These are phyloP conservation scores for Logfia minima DNA, from an alignment of 129 eudicot species.

Conservation along the genomic window DNA sequence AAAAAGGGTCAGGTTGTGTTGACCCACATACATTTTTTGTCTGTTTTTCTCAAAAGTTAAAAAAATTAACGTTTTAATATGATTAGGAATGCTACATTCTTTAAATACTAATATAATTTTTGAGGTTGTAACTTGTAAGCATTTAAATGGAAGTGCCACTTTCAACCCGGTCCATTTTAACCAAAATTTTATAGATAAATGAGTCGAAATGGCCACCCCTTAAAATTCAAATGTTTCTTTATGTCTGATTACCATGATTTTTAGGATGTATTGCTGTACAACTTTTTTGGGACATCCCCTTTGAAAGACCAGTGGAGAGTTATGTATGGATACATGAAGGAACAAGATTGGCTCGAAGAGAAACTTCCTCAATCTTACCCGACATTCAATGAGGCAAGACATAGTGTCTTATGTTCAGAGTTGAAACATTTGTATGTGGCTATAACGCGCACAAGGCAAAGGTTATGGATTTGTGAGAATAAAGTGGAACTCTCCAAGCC, in stretches of 20 bases:
- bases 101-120: too few relatives aligned
- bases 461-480: slow-evolving; percentile 83
- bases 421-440: slow-evolving; percentile 78
- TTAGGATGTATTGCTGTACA: slow-evolving; percentile 74
- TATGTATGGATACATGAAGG: slow-evolving; percentile 60
- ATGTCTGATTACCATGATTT: neutral
- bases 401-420: slow-evolving; percentile 71
- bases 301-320: slow-evolving; percentile 66
- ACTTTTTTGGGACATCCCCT: slow-evolving; percentile 80
- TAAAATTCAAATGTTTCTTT: neutral
- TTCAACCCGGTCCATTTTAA: neutral
- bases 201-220: neutral
- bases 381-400: slow-evolving; percentile 45
- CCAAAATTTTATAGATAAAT: neutral
- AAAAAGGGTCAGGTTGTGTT: neutral
- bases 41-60: too few relatives aligned
- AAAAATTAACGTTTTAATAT: too few relatives aligned
- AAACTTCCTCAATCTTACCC: slow-evolving; percentile 43
- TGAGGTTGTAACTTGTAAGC: neutral
- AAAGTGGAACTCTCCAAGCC: slow-evolving; percentile 65
- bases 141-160: neutral
- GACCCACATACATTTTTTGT: neutral
- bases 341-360: slow-evolving; percentile 45
- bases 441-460: slow-evolving; percentile 78
- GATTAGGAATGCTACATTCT: too few relatives aligned